These are phyloP conservation scores for Cucurbita ficifolia DNA, from an alignment of 306 rosid genomes.

Conservation along the genomic window DNA sequence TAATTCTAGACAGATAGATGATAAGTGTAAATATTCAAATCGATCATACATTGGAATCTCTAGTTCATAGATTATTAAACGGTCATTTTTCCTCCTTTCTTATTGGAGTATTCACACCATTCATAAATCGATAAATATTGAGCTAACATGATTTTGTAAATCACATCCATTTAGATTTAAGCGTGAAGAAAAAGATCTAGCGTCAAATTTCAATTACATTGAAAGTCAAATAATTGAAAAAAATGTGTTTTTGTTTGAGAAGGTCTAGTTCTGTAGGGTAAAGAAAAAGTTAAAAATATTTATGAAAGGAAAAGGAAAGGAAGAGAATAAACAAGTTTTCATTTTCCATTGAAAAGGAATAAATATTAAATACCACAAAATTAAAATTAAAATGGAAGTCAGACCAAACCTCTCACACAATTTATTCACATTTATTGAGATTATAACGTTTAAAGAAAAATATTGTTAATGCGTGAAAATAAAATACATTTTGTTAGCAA, in stretches of 20 bases:
- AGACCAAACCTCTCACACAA: not conserved
- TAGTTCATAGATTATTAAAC: no score
- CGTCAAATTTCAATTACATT: not conserved
- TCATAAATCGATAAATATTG: no score
- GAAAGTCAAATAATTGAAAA: not conserved
- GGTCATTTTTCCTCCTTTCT: no score
- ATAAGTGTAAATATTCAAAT: no score
- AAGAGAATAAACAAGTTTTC: not conserved
- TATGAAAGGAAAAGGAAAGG: not conserved
- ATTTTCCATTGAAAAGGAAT: not conserved
- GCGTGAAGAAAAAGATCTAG: not conserved
- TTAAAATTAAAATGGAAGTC: not conserved
- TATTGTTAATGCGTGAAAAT: not conserved
- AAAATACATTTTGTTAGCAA: not conserved
- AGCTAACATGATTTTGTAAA: no score
- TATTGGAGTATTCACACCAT: no score
- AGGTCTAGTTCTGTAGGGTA: not conserved
- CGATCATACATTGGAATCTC: no score
- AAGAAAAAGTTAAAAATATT: not conserved
- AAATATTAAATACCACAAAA: not conserved
- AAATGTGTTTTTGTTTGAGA: not conserved
- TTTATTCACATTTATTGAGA: not conserved
- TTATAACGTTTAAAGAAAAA: not conserved
- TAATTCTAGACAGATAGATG: no score
- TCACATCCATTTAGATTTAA: not conserved